Evolutionary conservation across 2,329 filamentous ascomycete species (phyloP).

Genomic region (Scolecobasidium constrictum): DNA sequence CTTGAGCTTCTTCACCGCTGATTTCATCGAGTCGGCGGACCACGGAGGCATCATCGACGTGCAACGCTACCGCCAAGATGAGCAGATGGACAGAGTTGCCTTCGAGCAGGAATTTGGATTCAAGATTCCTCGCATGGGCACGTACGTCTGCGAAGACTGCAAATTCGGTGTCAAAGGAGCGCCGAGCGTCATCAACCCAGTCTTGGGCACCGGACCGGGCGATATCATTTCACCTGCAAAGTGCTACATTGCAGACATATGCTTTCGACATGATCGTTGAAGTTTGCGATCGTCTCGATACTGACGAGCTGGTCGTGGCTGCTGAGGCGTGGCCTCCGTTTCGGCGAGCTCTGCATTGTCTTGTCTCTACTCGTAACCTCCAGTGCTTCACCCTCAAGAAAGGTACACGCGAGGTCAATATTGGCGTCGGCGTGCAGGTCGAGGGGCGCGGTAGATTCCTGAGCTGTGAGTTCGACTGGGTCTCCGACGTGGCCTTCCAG

Average conservation of each 20-base stretch:
- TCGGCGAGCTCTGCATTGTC: constrained; percentile 23
- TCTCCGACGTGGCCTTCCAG: constrained; percentile 32
- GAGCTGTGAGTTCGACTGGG: constrained; percentile 38
- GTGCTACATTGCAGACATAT: no score
- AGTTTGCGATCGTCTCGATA: constrained; percentile 15
- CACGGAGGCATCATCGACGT: constrained; percentile 19
- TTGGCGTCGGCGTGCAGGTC: constrained; percentile 33
- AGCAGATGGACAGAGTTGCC: no score
- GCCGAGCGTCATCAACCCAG: not conserved
- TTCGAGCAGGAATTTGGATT: no score
- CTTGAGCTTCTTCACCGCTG: constrained; percentile 42
- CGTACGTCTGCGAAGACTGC: constrained; percentile 12
- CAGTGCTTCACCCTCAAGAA: constrained; percentile 38
- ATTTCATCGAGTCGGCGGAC: constrained; percentile 32
- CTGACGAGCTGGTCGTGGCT: constrained; percentile 25
- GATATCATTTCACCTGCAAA: no score
- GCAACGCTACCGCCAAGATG: constrained; percentile 14
- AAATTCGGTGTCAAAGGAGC: not conserved
- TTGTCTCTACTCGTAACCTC: constrained; percentile 33
- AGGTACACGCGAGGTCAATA: constrained; percentile 25
- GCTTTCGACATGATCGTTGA: constrained; percentile 1
- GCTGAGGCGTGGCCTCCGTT: constrained; percentile 27
- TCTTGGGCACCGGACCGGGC: not conserved
- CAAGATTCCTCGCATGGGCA: constrained; percentile 15
- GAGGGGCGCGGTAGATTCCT: constrained; percentile 19